A percentile compares a stretch with the other conserved stretches of the same genome.
Conservation (phyloP, 208 protist genomes). For the Trichomonas vaginalis region DNA sequence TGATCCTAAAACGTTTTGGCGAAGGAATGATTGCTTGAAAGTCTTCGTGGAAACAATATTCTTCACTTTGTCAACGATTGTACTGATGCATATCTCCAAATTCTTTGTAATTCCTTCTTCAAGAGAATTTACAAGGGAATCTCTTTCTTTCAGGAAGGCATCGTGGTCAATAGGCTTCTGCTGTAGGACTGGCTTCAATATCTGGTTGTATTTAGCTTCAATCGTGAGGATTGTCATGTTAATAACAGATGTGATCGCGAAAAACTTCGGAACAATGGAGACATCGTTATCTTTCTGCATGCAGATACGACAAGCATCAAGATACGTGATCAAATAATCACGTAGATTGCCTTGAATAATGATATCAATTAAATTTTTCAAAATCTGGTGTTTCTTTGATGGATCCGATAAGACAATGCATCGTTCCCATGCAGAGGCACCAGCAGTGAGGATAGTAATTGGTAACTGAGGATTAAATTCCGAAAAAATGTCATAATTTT, state of each 20-base stretch:
- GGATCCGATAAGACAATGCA: neutral
- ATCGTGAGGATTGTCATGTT: neutral
- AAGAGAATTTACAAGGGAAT: neutral
- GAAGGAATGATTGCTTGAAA: neutral
- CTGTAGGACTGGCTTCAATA: neutral
- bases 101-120: neutral
- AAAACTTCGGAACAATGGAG: neutral
- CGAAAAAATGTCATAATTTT: neutral
- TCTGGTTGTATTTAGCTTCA: neutral
- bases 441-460: neutral
- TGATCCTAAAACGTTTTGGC: neutral
- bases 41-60: neutral
- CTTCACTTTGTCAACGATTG: neutral
- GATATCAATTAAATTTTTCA: neutral
- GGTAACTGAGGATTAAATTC: neutral
- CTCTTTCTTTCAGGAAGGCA: neutral
- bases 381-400: neutral
- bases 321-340: neutral
- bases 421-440: neutral
- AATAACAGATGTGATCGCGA: neutral
- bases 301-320: neutral
- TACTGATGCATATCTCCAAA: neutral
- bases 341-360: neutral
- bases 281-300: neutral
- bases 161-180: neutral